Percentiles rank a stretch among this genome's conserved stretches.
phyloP scores from a whole-genome alignment of 1,284 basidiomycete species.

The Cutaneotrichosporon dermatis region DNA sequence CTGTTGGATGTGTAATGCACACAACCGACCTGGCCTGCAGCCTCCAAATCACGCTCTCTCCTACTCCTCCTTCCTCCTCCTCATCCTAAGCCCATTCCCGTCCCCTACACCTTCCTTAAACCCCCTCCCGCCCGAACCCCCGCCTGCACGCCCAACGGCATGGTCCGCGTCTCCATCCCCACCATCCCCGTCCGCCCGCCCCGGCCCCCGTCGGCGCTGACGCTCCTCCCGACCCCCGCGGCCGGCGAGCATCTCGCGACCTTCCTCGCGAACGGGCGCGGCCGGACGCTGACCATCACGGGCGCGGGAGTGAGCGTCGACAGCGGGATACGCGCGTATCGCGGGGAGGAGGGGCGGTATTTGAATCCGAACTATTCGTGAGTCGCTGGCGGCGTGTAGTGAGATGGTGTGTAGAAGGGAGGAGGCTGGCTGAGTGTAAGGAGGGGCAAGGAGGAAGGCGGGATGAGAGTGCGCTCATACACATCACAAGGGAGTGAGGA shows the following conservation, averaged over 20 bases:
- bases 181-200: slow-evolving; percentile 62
- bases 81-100: no score
- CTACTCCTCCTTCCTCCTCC: no score
- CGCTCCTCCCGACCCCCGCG: slow-evolving; percentile 50
- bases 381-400: slow-evolving; percentile 29
- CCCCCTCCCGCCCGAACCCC: no score
- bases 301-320: slow-evolving; percentile 91
- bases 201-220: slow-evolving; percentile 48
- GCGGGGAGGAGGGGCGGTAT: slow-evolving; percentile 75
- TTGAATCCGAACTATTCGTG: slow-evolving; percentile 88
- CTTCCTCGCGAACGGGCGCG: slow-evolving; percentile 66
- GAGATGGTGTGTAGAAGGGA: no score
- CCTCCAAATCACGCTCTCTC: no score
- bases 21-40: no score
- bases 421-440: no score
- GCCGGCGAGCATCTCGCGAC: slow-evolving; percentile 62
- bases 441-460: background rate
- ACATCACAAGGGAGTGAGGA: no score
- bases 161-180: slow-evolving; percentile 66
- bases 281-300: slow-evolving; percentile 63
- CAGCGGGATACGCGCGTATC: slow-evolving; percentile 82
- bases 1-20: no score
- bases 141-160: slow-evolving; percentile 5
- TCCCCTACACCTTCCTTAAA: no score
- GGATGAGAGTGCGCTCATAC: no score